These are phyloP conservation scores for Coemansia sp. DNA, from an alignment of 192 early-diverging fungal species.

Conservation along the genomic window DNA sequence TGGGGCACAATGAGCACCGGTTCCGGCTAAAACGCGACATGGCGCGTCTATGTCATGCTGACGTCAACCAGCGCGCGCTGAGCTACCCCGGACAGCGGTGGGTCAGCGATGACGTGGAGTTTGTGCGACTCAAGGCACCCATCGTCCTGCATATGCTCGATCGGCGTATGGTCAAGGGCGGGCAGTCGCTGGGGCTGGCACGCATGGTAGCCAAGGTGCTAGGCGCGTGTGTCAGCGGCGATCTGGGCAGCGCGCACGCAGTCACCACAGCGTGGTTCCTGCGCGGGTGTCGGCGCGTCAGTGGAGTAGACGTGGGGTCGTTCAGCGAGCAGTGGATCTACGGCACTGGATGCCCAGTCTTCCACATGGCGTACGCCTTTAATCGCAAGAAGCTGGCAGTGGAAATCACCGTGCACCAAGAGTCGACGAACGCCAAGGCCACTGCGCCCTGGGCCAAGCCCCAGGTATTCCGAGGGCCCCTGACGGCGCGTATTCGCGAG, in stretches of 20 bases:
- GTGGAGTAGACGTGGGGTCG: slow-evolving; percentile 74
- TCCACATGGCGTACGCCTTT: slow-evolving; percentile 79
- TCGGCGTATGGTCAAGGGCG: slow-evolving; percentile 74
- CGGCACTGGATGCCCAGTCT: slow-evolving; percentile 87
- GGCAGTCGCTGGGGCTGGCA: slow-evolving; percentile 63
- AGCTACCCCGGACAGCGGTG: slow-evolving; percentile 63
- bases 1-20: slow-evolving; percentile 88
- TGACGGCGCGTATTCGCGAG: slow-evolving; percentile 77
- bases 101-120: slow-evolving; percentile 60
- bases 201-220: slow-evolving; percentile 84
- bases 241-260: slow-evolving; percentile 53
- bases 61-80: slow-evolving; percentile 86
- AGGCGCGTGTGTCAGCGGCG: slow-evolving; percentile 71
- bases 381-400: slow-evolving; percentile 97
- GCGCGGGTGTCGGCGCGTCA: slow-evolving; percentile 81
- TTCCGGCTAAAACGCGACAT: slow-evolving; percentile 84
- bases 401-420: slow-evolving; percentile 81
- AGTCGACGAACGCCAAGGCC: slow-evolving; percentile 62
- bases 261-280: slow-evolving; percentile 76
- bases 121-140: slow-evolving; percentile 82
- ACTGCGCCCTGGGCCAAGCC: slow-evolving; percentile 49
- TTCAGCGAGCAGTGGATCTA: slow-evolving; percentile 97
- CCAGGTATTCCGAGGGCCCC: slow-evolving; percentile 61
- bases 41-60: slow-evolving; percentile 74
- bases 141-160: slow-evolving; percentile 94